Base-by-base conservation (phyloP, 2,329 filamentous ascomycete genomes). In the Fusarium keratoplasticum region DNA sequence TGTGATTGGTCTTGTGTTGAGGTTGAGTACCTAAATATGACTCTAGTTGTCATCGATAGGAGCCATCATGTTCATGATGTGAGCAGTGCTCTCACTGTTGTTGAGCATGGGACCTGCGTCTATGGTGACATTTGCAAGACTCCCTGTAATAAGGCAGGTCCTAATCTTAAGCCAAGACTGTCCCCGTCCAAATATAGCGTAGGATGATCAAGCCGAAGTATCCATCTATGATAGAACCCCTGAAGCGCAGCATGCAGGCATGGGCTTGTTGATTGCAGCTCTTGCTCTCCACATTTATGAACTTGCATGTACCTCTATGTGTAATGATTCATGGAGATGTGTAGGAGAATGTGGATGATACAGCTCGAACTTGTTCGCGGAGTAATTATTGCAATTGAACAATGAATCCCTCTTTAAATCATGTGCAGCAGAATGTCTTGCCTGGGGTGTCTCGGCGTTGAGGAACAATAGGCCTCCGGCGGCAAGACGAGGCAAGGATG, bases 171-270 rank as follows among this genome's bases (percentile, higher is more conserved):
- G 47, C 47, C 27, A 52, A 52, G 47, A 31, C 25, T 18, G 18
- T 52, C 36, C 25, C 40, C 36, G 4, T 61, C 29, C 50, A 63
- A 55, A 63, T 50, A 42, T 54, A 40, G 47, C 20, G 22, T 22
- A 29, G 47, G 18, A 38, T 62, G 50, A 54, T 52, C 33, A 38
- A 62, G 42, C 44, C 38, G 42, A 33, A 36, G 47, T 33, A 44
- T 52, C 47, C 47, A 52, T 52, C 47, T 27, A 38, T 29, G 29
- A 25, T 20, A 61, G 42, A 50, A 31, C 31, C 62, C 62, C 69
- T 59, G 62, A 52, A 31, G 25, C 36, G 50, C 22, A 33, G 52
- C 31, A 69, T 69, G 57, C 44, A 70, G 38, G 55, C 40, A 68
- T 44, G 55, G 47, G 44, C 25, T 35, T 50, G 36, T 55, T n/a